Evolutionary conservation across 2,329 filamentous ascomycete genomes (phyloP).

Genomic region (Dactylella cylindrospora): DNA sequence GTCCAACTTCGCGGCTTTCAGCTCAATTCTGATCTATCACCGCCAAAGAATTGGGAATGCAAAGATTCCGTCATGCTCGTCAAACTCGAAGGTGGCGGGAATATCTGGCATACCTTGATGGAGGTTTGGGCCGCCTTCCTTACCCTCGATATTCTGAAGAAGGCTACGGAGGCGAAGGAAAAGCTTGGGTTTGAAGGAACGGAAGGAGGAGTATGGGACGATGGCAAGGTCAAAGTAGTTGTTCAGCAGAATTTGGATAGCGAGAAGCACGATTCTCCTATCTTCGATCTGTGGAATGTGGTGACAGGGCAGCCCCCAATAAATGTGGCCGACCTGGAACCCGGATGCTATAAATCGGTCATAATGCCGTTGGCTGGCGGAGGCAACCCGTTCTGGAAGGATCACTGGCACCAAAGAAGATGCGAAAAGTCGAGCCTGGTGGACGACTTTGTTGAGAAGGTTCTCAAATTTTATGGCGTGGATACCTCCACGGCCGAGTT

Average conservation of each 20-base stretch:
- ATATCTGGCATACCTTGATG: conserved; percentile 50
- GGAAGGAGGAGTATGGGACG: conserved; percentile 1
- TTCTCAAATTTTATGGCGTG: conserved; percentile 33
- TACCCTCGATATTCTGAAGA: conserved; percentile 46
- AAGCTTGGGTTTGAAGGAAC: conserved; percentile 5
- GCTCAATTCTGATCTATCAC: conserved; percentile 38
- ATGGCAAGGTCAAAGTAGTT: conserved; percentile 6
- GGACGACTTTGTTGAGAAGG: conserved; percentile 38
- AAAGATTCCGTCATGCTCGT: conserved; percentile 47
- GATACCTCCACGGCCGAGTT: neutral
- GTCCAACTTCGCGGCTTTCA: conserved; percentile 33
- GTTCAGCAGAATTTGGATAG: conserved; percentile 17
- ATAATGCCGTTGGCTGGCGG: conserved; percentile 48
- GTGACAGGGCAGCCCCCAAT: conserved; percentile 47
- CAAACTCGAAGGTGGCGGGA: conserved; percentile 48
- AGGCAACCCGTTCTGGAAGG: conserved; percentile 49
- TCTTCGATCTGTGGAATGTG: conserved; percentile 47
- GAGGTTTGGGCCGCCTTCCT: conserved; percentile 49
- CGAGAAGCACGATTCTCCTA: conserved; percentile 37
- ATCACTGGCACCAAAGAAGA: conserved; percentile 39
- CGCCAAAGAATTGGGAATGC: conserved; percentile 7
- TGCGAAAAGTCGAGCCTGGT: conserved; percentile 37
- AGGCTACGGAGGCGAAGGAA: conserved; percentile 43
- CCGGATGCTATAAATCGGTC: conserved; percentile 47
- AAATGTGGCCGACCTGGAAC: conserved; percentile 43